Conservation (phyloP, 345 rosid genomes). For the Pseudoturritis turrita region DNA sequence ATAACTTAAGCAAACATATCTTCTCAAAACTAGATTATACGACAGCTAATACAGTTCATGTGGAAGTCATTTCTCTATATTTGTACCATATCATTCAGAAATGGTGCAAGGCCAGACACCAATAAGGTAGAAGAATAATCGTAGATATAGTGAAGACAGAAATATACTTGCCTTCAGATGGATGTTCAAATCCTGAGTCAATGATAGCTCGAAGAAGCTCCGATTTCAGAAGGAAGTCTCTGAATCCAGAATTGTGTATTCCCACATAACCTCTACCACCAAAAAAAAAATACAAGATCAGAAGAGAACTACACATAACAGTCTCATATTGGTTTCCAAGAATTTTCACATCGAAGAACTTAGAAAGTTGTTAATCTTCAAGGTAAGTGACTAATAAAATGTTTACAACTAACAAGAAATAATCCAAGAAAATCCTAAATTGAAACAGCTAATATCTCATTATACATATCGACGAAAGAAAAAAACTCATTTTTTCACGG, state of each 20-base stretch:
- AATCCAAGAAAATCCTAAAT: background rate
- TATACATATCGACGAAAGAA: background rate
- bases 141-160: background rate
- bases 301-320: too few species aligned
- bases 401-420: background rate
- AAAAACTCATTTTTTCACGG: constrained; percentile 67
- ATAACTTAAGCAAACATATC: too few species aligned
- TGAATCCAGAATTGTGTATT: constrained; percentile 98
- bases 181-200: constrained; percentile 99
- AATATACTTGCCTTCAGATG: constrained; percentile 73
- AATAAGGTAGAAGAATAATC: too few species aligned
- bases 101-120: too few species aligned
- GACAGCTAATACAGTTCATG: too few species aligned
- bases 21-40: too few species aligned
- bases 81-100: too few species aligned
- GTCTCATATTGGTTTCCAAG: too few species aligned
- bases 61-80: too few species aligned
- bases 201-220: constrained; percentile 97
- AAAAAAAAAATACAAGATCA: background rate
- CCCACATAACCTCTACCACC: constrained; percentile 82
- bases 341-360: background rate
- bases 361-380: too few species aligned
- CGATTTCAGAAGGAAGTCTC: constrained; percentile 98
- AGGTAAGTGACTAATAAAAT: background rate
- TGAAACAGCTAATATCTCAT: background rate